phyloP scores from a whole-genome alignment of 345 rosid species.

The Excoecaria cochinchinensis region DNA sequence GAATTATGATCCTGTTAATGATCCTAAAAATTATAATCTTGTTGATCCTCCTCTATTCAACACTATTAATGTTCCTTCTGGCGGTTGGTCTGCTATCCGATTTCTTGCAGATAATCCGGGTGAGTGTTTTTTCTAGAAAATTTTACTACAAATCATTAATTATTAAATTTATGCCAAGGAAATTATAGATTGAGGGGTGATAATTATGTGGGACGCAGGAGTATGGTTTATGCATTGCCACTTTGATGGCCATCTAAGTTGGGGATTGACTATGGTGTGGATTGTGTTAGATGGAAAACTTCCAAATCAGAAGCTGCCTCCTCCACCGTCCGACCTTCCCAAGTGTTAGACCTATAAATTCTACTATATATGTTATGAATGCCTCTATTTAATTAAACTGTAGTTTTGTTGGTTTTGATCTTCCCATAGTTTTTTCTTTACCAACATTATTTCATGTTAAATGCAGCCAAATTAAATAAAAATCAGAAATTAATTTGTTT shows the following conservation, averaged over 20 bases:
- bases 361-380: too few relatives aligned
- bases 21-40: constrained; percentile 57
- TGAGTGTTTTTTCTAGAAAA: constrained; percentile 17
- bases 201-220: constrained; percentile 10
- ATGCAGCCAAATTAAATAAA: too few relatives aligned
- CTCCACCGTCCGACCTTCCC: constrained; percentile 18
- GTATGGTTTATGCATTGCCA: constrained; percentile 24
- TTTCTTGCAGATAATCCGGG: constrained; percentile 82
- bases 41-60: constrained; percentile 75
- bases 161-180: background rate
- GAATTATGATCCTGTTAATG: constrained; percentile 51
- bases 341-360: constrained; percentile 14
- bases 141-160: too few relatives aligned
- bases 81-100: constrained; percentile 75
- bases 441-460: too few relatives aligned
- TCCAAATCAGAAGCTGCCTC: constrained; percentile 21
- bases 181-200: background rate
- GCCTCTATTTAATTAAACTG: background rate
- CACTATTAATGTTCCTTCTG: constrained; percentile 62
- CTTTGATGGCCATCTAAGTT: constrained; percentile 13
- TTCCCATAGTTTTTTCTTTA: too few relatives aligned
- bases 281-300: constrained; percentile 11
- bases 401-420: too few relatives aligned
- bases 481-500: too few relatives aligned
- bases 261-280: constrained; percentile 16